Conservation (phyloP, 257 asterid species). For the Apocynum venetum region DNA sequence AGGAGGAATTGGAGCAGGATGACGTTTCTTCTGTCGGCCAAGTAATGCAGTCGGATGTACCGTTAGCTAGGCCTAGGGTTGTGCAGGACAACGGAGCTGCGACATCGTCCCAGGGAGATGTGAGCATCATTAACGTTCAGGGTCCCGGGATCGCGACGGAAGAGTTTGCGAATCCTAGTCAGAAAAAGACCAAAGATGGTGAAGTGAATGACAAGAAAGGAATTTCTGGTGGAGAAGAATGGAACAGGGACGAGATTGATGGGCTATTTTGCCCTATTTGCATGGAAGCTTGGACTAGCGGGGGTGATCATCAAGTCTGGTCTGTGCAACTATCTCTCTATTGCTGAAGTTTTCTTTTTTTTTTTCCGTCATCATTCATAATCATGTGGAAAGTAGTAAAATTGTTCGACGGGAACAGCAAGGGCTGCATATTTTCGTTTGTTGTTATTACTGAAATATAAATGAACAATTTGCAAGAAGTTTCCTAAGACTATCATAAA, state of each 20-base stretch:
- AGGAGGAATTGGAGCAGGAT: conserved; percentile 16
- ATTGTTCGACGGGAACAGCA: background rate
- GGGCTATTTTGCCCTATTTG: conserved; percentile 85
- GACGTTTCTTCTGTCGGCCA: background rate
- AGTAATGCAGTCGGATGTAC: background rate
- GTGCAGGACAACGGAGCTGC: conserved; percentile 15
- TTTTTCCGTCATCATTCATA: background rate
- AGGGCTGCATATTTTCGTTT: background rate
- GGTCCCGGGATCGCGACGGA: conserved; percentile 22
- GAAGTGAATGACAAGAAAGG: conserved; percentile 22
- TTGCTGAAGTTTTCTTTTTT: background rate
- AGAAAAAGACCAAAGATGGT: conserved; percentile 16
- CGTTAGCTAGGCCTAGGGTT: conserved; percentile 15
- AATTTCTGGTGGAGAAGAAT: conserved; percentile 26
- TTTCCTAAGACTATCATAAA: background rate
- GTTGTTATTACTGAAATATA: background rate
- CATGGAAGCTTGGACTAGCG: conserved; percentile 80
- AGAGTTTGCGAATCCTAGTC: conserved; percentile 21
- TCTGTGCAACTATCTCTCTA: conserved; percentile 16
- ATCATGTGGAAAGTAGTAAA: background rate
- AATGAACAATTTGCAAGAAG: background rate
- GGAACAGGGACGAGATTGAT: conserved; percentile 56
- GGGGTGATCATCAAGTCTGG: conserved; percentile 79
- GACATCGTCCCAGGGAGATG: conserved; percentile 21
- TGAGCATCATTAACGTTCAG: conserved; percentile 16